Percentiles rank a stretch among this genome's conserved stretches.
Conservation (phyloP, 179 eudicot species). For the Sideroxylon spinosum region DNA sequence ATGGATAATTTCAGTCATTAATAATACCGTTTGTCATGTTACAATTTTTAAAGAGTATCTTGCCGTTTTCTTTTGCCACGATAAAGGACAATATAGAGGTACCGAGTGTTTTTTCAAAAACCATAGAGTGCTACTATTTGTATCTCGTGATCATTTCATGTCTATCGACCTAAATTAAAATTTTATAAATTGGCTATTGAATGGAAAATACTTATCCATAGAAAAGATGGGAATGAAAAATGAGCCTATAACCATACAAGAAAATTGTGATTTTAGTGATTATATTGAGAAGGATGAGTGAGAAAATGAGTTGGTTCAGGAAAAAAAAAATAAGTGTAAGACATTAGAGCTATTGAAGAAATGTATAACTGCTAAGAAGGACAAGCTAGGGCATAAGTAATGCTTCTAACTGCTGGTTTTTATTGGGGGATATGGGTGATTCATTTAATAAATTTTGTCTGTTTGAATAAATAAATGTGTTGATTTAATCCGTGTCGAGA, state of each 20-base stretch:
- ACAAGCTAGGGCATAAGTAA: neutral
- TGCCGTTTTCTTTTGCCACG: neutral
- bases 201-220: neutral
- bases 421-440: slow-evolving; percentile 78
- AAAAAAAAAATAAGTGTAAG: neutral
- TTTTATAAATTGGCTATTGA: neutral
- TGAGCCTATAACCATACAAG: neutral
- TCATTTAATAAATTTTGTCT: neutral
- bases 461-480: neutral
- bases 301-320: neutral
- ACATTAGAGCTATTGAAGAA: neutral
- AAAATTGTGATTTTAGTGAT: neutral
- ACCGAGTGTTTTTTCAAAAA: neutral
- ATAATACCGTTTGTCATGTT: neutral
- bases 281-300: neutral
- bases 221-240: neutral
- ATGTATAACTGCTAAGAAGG: neutral
- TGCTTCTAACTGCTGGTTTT: neutral
- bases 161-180: neutral
- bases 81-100: too few relatives aligned
- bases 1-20: neutral
- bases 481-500: neutral
- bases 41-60: neutral
- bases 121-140: neutral
- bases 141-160: neutral